Evolutionary conservation across 495 filamentous ascomycete genomes (phyloP).

Genomic region (Chaetomium tenue): DNA sequence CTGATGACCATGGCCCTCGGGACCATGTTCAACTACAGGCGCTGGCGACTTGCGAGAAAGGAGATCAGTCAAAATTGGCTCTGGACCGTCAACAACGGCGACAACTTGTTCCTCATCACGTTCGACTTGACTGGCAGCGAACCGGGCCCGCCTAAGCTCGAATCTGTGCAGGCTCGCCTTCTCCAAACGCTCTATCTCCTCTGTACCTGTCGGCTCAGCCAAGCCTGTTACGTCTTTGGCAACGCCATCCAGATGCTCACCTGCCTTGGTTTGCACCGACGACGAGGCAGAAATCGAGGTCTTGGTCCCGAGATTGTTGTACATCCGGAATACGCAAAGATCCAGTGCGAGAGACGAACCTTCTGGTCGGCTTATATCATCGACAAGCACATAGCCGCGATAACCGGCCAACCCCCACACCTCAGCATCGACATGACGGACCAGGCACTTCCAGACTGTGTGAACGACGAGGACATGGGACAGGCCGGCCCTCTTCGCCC

Average conservation of each 20-base stretch:
- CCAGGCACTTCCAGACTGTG: slow-evolving; percentile 51
- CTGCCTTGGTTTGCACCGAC: slow-evolving; percentile 36
- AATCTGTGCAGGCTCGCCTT: slow-evolving; percentile 31
- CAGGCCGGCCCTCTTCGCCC: slow-evolving; percentile 31
- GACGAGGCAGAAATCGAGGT: slow-evolving; percentile 25
- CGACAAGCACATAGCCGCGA: slow-evolving; percentile 57
- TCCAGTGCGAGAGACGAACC: slow-evolving; percentile 49
- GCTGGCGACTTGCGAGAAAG: slow-evolving; percentile 2
- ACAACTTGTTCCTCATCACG: slow-evolving; percentile 24
- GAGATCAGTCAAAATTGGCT: slow-evolving; percentile 19
- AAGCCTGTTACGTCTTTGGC: slow-evolving; percentile 34
- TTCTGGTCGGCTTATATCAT: slow-evolving; percentile 59
- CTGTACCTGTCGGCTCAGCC: slow-evolving; percentile 27
- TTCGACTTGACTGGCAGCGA: slow-evolving; percentile 23
- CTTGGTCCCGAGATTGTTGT: slow-evolving; percentile 21
- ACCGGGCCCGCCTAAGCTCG: slow-evolving; percentile 23
- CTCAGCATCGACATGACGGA: slow-evolving; percentile 55
- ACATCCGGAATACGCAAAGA: slow-evolving; percentile 27
- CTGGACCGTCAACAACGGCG: slow-evolving; percentile 26
- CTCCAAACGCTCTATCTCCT: slow-evolving; percentile 33
- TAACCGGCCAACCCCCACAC: slow-evolving; percentile 55
- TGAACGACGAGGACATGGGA: slow-evolving; percentile 56
- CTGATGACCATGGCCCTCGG: slow-evolving; percentile 33
- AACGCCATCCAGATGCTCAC: slow-evolving; percentile 29
- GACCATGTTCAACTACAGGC: slow-evolving; percentile 18